phyloP scores from a whole-genome alignment of 1,139 yeast species.

The Saccharomyces uvarum region DNA sequence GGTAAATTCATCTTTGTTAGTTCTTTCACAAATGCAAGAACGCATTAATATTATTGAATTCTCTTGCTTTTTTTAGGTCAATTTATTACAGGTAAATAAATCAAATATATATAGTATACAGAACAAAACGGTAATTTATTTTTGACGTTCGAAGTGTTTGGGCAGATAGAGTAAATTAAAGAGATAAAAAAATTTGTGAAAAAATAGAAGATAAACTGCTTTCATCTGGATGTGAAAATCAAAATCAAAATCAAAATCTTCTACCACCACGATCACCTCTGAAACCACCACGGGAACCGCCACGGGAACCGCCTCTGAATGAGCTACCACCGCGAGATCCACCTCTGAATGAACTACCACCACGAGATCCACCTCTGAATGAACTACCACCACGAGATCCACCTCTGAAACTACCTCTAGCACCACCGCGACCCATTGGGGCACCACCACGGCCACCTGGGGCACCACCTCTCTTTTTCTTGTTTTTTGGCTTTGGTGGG shows the following conservation, averaged over 20 bases:
- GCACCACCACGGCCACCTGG: constrained; percentile 43
- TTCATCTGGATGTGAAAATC: background rate
- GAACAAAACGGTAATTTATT: constrained; percentile 5
- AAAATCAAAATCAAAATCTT: background rate
- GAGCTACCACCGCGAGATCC: constrained; percentile 20
- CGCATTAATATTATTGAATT: background rate
- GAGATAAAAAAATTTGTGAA: background rate
- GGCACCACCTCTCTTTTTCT: constrained; percentile 43
- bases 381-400: constrained; percentile 39
- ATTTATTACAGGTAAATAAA: background rate
- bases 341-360: constrained; percentile 21
- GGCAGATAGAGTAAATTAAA: background rate
- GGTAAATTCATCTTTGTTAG: background rate
- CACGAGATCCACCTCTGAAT: constrained; percentile 33
- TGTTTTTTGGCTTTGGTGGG: constrained; percentile 66
- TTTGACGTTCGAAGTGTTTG: background rate
- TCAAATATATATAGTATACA: constrained; percentile 5
- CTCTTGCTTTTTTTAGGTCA: background rate
- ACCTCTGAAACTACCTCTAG: constrained; percentile 45
- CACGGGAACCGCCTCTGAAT: constrained; percentile 17
- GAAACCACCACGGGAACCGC: constrained; percentile 24
- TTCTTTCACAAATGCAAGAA: background rate
- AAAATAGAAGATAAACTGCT: background rate
- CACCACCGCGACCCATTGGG: constrained; percentile 41
- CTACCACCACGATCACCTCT: constrained; percentile 20